Percentiles rank a stretch among this genome's conserved stretches.
Conservation (phyloP, 345 rosid genomes). For the Pseudoturritis turrita region DNA sequence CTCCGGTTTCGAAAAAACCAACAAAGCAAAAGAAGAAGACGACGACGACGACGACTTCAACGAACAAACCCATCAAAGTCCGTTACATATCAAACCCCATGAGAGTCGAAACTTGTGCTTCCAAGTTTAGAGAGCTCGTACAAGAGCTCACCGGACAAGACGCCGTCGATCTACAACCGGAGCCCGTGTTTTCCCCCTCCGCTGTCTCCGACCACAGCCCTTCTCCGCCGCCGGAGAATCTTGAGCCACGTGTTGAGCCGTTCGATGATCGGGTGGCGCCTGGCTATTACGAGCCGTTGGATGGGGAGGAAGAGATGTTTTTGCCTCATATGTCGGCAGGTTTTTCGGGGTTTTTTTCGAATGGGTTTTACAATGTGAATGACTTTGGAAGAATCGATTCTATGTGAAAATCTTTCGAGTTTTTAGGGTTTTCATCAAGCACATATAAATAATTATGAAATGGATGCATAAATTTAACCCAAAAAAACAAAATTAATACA, state of each 20-base stretch:
- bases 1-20: slow-evolving; percentile 3
- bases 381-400: slow-evolving; percentile 31
- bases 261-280: background rate
- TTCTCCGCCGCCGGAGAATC: slow-evolving; percentile 32
- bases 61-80: slow-evolving; percentile 46
- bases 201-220: slow-evolving; percentile 22
- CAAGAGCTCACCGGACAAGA: slow-evolving; percentile 87
- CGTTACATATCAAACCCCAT: slow-evolving; percentile 80
- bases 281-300: slow-evolving; percentile 17
- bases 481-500: background rate
- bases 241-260: slow-evolving; percentile 14
- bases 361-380: slow-evolving; percentile 27
- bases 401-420: background rate
- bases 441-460: background rate
- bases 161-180: slow-evolving; percentile 52
- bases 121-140: slow-evolving; percentile 71
- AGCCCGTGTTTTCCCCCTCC: background rate
- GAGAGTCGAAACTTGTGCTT: slow-evolving; percentile 67
- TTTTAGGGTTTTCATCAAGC: slow-evolving; percentile 11
- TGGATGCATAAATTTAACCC: background rate
- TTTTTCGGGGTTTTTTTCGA: slow-evolving; percentile 27
- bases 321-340: slow-evolving; percentile 31
- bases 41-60: slow-evolving; percentile 11
- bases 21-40: slow-evolving; percentile 25
- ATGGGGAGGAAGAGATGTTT: slow-evolving; percentile 25